Conservation (phyloP, 495 filamentous ascomycete species). For the Aspergillus sparsus region DNA sequence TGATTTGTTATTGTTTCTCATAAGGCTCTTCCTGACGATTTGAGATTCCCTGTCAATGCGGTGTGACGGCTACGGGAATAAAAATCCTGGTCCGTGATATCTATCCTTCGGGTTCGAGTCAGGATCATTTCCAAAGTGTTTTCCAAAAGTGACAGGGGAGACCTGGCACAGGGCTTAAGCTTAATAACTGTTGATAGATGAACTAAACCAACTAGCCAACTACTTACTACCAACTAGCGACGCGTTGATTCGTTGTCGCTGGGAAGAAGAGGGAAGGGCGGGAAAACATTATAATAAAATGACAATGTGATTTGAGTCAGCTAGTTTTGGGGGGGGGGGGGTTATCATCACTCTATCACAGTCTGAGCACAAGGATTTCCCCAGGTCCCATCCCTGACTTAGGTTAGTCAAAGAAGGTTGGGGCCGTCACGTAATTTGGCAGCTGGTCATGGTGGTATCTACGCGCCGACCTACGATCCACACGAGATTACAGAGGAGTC, state of each 20-base stretch:
- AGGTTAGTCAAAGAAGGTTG: no score
- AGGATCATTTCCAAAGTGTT: not conserved
- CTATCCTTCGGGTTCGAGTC: slow-evolving; percentile 8
- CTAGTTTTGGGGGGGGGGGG: not conserved
- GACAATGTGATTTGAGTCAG: not conserved
- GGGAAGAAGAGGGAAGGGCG: not conserved
- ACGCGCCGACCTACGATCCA: not conserved
- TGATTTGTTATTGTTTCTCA: not conserved
- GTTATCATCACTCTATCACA: not conserved
- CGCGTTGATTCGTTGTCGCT: not conserved
- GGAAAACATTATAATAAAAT: not conserved
- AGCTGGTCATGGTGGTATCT: not conserved
- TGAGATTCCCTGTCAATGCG: not conserved
- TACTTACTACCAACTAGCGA: not conserved
- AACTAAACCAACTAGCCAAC: not conserved
- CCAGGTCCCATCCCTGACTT: not conserved
- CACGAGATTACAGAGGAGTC: not conserved
- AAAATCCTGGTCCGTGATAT: not conserved
- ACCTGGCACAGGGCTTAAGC: slow-evolving; percentile 14
- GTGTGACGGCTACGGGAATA: slow-evolving; percentile 1
- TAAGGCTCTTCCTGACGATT: not conserved
- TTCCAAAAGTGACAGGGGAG: slow-evolving; percentile 5
- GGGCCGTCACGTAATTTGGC: not conserved
- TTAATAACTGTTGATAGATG: not conserved
- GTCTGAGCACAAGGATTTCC: slow-evolving; percentile 1